phyloP scores from a whole-genome alignment of 2,329 filamentous ascomycete genomes.

The Botryotinia calthae region DNA sequence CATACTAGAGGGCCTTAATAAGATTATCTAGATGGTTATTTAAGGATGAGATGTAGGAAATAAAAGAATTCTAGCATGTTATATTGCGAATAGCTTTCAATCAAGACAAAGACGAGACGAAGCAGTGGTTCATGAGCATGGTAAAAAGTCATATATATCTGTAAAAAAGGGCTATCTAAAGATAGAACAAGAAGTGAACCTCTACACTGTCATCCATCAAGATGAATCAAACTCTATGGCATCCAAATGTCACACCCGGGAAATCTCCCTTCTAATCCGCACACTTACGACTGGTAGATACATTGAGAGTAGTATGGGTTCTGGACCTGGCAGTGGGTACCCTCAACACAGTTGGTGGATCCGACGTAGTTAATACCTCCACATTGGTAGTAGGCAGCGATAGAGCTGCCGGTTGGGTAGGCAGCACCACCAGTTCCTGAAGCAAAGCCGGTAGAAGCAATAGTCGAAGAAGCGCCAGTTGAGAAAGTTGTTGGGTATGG shows the following conservation, averaged over 20 bases:
- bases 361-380: slow-evolving; percentile 30
- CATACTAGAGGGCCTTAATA: not conserved
- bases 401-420: not conserved
- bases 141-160: slow-evolving; percentile 9
- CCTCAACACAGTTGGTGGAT: slow-evolving; percentile 24
- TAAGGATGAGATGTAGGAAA: not conserved
- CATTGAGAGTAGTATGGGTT: slow-evolving; percentile 26
- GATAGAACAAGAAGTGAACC: slow-evolving; percentile 21
- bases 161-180: slow-evolving; percentile 7
- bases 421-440: slow-evolving; percentile 12
- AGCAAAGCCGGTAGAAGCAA: slow-evolving; percentile 16
- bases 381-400: slow-evolving; percentile 28
- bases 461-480: not conserved
- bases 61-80: not conserved
- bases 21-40: no score
- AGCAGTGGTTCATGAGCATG: not conserved
- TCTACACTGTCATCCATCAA: slow-evolving; percentile 10
- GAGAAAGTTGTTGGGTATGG: slow-evolving; percentile 16
- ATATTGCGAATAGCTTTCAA: not conserved
- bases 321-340: slow-evolving; percentile 25
- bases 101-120: not conserved
- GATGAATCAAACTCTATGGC: slow-evolving; percentile 7
- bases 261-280: not conserved
- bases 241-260: not conserved
- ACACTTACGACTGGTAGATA: not conserved